A percentile compares a stretch with the other conserved stretches of the same genome.
These are phyloP conservation scores for Pisolithus sp. DNA, from an alignment of 768 basidiomycete genomes.

Conservation along the genomic window DNA sequence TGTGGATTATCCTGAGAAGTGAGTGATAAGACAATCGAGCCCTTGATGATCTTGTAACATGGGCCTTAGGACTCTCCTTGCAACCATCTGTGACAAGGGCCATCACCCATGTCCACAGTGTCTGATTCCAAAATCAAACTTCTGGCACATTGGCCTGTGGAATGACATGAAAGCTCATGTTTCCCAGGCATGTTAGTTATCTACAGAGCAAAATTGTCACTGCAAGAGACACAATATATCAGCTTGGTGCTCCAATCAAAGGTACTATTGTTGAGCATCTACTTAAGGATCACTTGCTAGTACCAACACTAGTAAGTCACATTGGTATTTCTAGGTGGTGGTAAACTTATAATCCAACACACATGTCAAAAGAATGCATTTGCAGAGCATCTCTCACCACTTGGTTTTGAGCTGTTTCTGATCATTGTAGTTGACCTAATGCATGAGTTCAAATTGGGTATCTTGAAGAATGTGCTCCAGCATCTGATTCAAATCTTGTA, in stretches of 20 bases:
- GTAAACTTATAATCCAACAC: neutral
- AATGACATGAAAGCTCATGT: constrained; percentile 8
- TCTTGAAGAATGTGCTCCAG: constrained; percentile 31
- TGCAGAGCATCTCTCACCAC: constrained; percentile 12
- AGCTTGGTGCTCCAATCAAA: constrained; percentile 4
- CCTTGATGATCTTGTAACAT: neutral
- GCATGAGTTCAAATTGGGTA: constrained; percentile 36
- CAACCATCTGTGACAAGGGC: constrained; percentile 19
- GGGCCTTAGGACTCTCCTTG: constrained; percentile 17
- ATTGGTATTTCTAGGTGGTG: neutral
- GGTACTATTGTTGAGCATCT: neutral
- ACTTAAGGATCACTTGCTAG: constrained; percentile 3
- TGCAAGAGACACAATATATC: constrained; percentile 4
- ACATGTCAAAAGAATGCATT: constrained; percentile 27
- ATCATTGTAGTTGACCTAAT: constrained; percentile 32
- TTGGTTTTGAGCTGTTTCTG: constrained; percentile 18
- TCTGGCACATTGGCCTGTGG: constrained; percentile 10
- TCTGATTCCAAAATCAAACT: constrained; percentile 8
- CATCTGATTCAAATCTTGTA: constrained; percentile 32
- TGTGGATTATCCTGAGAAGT: constrained; percentile 4
- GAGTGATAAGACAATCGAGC: too few relatives aligned
- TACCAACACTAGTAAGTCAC: constrained; percentile 8
- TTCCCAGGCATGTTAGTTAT: neutral
- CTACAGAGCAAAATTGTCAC: constrained; percentile 1
- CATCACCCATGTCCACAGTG: constrained; percentile 25